Evolutionary conservation across 169 alveolate genomes (phyloP).

Genomic region (Plasmodium billcollinsi): DNA sequence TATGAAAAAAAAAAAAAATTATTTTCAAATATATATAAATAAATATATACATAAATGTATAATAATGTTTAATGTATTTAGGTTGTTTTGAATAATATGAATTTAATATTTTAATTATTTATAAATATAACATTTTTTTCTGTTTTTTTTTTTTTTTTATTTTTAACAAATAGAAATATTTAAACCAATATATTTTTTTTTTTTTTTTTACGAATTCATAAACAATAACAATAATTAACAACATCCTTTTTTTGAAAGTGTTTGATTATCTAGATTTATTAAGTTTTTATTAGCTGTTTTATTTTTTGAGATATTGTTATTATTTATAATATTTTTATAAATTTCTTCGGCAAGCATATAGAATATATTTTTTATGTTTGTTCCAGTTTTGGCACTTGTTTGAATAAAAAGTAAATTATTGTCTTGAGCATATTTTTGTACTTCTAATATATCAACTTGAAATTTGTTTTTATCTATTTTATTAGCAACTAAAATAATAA

Average conservation of each 20-base stretch:
- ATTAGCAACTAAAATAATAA: conserved; percentile 85
- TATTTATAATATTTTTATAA: conserved; percentile 65
- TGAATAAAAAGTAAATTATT: conserved; percentile 82
- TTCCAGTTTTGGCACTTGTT: conserved; percentile 89
- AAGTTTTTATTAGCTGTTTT: conserved; percentile 48
- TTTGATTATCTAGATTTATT: conserved; percentile 63
- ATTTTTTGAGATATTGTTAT: conserved; percentile 21
- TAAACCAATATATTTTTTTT: conserved; percentile 27
- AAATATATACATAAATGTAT: conserved; percentile 6
- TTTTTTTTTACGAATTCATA: conserved; percentile 9
- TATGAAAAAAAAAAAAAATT: conserved; percentile 17
- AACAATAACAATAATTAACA: conserved; percentile 39
- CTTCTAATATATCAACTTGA: conserved; percentile 82
- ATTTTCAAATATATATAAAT: conserved; percentile 23
- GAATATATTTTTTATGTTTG: conserved; percentile 80
- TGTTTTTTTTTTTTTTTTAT: conserved; percentile 5
- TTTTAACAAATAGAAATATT: conserved; percentile 14
- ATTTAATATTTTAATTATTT: conserved; percentile 32
- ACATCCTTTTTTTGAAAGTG: conserved; percentile 37
- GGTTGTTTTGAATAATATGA: conserved; percentile 26
- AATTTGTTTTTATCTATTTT: conserved; percentile 83
- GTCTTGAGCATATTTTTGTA: conserved; percentile 84
- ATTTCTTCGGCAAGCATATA: conserved; percentile 82
- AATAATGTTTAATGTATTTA: conserved; percentile 5
- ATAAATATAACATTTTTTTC: conserved; percentile 13